Percentiles rank a stretch among this genome's conserved stretches.
These are phyloP conservation scores for Gnomoniopsis sp. DNA, from an alignment of 2,329 filamentous ascomycete species.

Conservation along the genomic window DNA sequence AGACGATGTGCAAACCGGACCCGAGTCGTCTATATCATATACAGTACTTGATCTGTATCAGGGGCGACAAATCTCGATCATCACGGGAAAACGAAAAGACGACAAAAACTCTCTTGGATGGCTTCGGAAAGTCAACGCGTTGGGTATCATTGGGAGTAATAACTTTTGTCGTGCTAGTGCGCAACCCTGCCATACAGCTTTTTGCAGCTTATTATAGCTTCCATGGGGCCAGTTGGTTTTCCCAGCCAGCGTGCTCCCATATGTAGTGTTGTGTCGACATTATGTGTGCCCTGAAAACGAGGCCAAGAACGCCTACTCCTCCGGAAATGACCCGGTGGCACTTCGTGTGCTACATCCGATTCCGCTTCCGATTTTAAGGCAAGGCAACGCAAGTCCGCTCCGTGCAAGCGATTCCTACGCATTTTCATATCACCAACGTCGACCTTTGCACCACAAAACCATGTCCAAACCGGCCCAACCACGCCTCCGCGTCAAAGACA, in stretches of 20 bases:
- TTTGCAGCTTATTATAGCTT: neutral
- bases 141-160: conserved; percentile 6
- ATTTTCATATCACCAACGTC: conserved; percentile 15
- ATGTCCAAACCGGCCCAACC: conserved; percentile 22
- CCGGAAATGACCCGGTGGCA: neutral
- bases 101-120: neutral
- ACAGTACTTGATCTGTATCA: too few species aligned
- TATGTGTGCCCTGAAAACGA: neutral
- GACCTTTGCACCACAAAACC: conserved; percentile 15
- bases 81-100: too few species aligned
- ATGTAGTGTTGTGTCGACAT: neutral
- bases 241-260: neutral
- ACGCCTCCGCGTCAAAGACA: conserved; percentile 31
- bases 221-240: neutral
- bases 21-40: neutral
- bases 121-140: neutral
- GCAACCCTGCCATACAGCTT: neutral
- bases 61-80: too few species aligned
- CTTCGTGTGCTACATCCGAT: conserved; percentile 2
- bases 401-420: conserved; percentile 16
- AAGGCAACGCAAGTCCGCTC: neutral
- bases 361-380: neutral
- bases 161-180: neutral
- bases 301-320: neutral
- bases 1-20: neutral